Conservation (phyloP, 1,284 basidiomycete species). For the Porogramme epimiltina region DNA sequence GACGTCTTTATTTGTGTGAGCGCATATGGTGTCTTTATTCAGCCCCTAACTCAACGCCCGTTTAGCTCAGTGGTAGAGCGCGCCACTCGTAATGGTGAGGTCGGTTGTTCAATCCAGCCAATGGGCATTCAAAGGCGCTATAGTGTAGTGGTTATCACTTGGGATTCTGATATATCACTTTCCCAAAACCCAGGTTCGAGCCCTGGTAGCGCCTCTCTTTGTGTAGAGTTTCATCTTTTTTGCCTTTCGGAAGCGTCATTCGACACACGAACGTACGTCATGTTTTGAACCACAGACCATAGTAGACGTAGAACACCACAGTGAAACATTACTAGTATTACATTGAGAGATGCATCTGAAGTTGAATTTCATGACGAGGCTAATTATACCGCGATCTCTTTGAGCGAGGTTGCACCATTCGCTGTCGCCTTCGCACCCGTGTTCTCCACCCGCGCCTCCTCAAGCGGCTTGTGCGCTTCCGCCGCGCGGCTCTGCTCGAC, state of each 20-base stretch:
- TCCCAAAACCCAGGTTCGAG: neutral
- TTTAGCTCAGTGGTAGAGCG: constrained; percentile 24
- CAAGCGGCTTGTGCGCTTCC: constrained; percentile 33
- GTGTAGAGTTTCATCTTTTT: no score
- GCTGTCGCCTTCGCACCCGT: neutral
- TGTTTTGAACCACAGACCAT: no score
- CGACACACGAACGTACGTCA: neutral
- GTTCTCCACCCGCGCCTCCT: neutral
- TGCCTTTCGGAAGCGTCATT: neutral
- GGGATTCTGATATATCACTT: neutral
- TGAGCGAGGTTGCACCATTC: neutral
- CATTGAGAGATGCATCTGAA: no score
- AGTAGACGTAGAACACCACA: no score
- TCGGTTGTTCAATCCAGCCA: constrained; percentile 24
- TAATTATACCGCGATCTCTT: no score
- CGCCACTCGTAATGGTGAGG: constrained; percentile 22
- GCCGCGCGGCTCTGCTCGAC: constrained; percentile 36
- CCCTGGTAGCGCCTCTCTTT: neutral
- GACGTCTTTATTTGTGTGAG: no score
- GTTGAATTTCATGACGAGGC: no score
- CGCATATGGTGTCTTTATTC: no score
- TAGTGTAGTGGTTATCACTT: neutral
- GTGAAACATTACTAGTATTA: no score
- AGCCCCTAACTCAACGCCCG: constrained; percentile 8
- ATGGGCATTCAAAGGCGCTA: constrained; percentile 9